Base-by-base conservation (phyloP, 495 filamentous ascomycete species). In the Rhypophila decipiens region DNA sequence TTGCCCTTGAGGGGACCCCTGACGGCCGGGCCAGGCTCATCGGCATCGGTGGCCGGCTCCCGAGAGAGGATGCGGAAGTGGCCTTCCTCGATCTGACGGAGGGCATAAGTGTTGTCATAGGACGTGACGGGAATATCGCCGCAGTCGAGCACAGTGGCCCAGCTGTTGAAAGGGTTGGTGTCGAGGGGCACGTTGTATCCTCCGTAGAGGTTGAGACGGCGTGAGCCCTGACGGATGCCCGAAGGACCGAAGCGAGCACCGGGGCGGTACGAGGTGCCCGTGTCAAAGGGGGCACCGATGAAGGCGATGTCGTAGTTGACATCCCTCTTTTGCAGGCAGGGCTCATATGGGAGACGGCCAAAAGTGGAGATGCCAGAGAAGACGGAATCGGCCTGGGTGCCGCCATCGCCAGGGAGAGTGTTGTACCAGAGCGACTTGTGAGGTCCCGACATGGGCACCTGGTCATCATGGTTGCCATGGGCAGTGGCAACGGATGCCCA, bases 361-460 rank as follows among this genome's bases (percentile, higher is more conserved):
- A 91, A 95, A 44, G 84, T 90, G 34, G 84, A 82, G 41, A 91
- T 85, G 38, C 88, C 88, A n/a, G 85, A 83, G 65, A 90, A 95
- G 38, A 77, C 73, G 0, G 73, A 72, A 47, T 77, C 72, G 7
- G 73, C 73, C 69, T 75, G 45, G 12, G 74, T 80, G 33, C 76
- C 76, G 9, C 77, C 77, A 53, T 80, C 76, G 38, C 77, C 77
- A 0, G 77, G 77, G 2, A 80, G 56, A 5, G 55, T 69, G 49
- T 75, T 77, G 54, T 78, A 78, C 75, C 75, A 78, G n/a, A 78
- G 54, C 7, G 66, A 62, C 44, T 71, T 60, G 56, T 73, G 72
- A 13, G 75, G 75, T 0, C 77, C 77, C 3, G 64, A 49, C 18
- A 74, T 58, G 27, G 56, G 41, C 45, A 65, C 57, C 46, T 77